Evolutionary conservation across 2,329 filamentous ascomycete species (phyloP), one percentile per base, ranked within the genome.

Genomic region (Alternaria sp.): DNA sequence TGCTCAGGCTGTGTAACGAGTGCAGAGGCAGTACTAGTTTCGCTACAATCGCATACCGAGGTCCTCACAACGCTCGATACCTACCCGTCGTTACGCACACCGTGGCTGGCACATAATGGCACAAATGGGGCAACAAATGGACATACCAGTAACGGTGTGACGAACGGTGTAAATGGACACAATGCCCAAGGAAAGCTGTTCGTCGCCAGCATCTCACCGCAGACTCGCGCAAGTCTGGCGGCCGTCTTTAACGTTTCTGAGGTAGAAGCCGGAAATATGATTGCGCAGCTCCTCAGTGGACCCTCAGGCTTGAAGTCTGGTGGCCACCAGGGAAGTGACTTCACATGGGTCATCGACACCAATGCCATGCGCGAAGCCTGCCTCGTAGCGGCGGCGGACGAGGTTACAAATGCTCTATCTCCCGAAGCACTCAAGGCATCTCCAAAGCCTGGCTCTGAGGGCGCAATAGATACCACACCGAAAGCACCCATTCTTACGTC

Each of bases 1-100:
- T 99, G 95, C 80, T 97, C 95, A 9, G 95, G 95, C 54, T 99
- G 95, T 78, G 95, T 99, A 52, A 99, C 95, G 20, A 97, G 94
- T 6, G 95, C 95, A 47, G 95, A 99, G 81, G 95, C 95, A 16
- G 92, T 99, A n/a, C 87, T 99, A 42, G 93, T 99, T 52, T 95
- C 92, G 59, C 81, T 99, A 55, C 95, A 99, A 80, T 96, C 92
- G 68, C 95, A 99, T 79, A 88, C 89, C 38, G 95, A 99, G 80
- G 94, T 99, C 7, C 84, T 99, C 49, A 87, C 87, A 61, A 90
- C 91, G 5, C 86, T 99, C 32, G 93, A 97, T 75, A 83, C 87
- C 5, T 78, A 84, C 61, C 78, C 78, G 4, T 81, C 83, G 54
- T 71, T 87, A 48, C 66, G 54, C 66, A 71, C 69, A 48, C 73